A percentile compares a stretch with the other conserved stretches of the same genome.
phyloP scores from a whole-genome alignment of 495 filamentous ascomycete genomes.

The Durotheca rogersii region DNA sequence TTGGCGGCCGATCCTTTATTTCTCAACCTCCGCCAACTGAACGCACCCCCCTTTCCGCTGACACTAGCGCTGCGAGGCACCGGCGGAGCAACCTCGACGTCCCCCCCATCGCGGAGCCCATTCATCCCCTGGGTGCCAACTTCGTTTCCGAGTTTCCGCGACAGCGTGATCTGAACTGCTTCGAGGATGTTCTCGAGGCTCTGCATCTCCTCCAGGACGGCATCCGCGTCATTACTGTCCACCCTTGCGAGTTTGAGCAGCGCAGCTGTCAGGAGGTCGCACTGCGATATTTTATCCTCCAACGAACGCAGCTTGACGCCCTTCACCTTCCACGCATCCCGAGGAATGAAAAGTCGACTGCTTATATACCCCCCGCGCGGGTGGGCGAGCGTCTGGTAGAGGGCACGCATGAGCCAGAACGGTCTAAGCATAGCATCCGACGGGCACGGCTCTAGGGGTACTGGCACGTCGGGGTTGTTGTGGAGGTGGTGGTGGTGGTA shows the following conservation, averaged over 20 bases:
- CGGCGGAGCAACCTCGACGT: slow-evolving; percentile 32
- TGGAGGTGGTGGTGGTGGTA: slow-evolving; percentile 27
- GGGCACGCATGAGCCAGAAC: slow-evolving; percentile 92
- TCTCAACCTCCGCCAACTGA: slow-evolving; percentile 85
- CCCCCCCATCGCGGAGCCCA: slow-evolving; percentile 61
- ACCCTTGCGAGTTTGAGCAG: slow-evolving; percentile 79
- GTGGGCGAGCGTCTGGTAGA: slow-evolving; percentile 91
- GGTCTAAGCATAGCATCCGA: slow-evolving; percentile 81
- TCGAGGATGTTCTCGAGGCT: slow-evolving; percentile 84
- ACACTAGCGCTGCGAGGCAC: slow-evolving; percentile 58
- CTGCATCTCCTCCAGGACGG: slow-evolving; percentile 94
- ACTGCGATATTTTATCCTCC: slow-evolving; percentile 94
- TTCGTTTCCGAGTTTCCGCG: slow-evolving; percentile 85
- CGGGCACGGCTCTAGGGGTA: slow-evolving; percentile 88
- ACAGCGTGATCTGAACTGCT: slow-evolving; percentile 70
- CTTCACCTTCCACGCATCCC: slow-evolving; percentile 91
- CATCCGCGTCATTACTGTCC: slow-evolving; percentile 85
- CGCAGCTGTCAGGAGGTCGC: slow-evolving; percentile 88
- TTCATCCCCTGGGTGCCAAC: slow-evolving; percentile 76
- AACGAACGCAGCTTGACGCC: slow-evolving; percentile 86
- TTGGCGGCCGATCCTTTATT: slow-evolving; percentile 76
- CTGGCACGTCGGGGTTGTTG: slow-evolving; percentile 53
- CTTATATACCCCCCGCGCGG: slow-evolving; percentile 90
- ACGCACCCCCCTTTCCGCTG: slow-evolving; percentile 65
- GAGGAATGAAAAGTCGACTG: slow-evolving; percentile 83